Percentiles rank a stretch among this genome's conserved stretches.
phyloP scores from a whole-genome alignment of 225 moss, liverwort and hornwort species.

The Antitrichia curtipendula region DNA sequence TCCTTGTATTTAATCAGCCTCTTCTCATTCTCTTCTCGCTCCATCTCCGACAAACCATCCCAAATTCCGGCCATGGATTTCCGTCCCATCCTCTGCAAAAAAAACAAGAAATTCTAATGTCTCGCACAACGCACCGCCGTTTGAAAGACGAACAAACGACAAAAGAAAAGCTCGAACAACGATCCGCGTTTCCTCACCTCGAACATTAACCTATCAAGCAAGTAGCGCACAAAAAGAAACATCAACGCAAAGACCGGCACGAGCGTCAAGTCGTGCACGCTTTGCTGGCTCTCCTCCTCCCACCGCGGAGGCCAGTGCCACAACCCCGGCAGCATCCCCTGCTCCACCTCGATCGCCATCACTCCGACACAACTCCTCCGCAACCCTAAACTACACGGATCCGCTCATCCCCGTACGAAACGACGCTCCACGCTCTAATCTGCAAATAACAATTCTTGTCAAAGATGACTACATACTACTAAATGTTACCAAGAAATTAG shows the following conservation, averaged over 20 bases:
- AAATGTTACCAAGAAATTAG: not conserved
- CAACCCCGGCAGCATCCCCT: slow-evolving; percentile 6
- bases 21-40: slow-evolving; percentile 29
- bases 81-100: slow-evolving; percentile 46
- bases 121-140: not conserved
- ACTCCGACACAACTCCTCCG: not conserved
- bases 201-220: slow-evolving; percentile 38
- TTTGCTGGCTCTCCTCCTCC: slow-evolving; percentile 18
- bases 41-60: slow-evolving; percentile 5
- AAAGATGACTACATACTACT: not conserved
- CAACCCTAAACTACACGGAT: not conserved
- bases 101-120: not conserved
- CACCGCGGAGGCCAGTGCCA: slow-evolving; percentile 31
- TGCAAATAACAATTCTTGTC: not conserved
- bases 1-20: slow-evolving; percentile 56
- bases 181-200: slow-evolving; percentile 13
- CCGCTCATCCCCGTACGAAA: not conserved
- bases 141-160: not conserved
- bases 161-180: not conserved
- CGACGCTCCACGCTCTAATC: not conserved
- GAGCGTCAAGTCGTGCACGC: slow-evolving; percentile 9
- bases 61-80: not conserved
- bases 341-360: not conserved
- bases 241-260: slow-evolving; percentile 37
- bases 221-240: slow-evolving; percentile 23